These are phyloP conservation scores for Thermoascus crustaceus DNA, from an alignment of 2,329 filamentous ascomycete species.

Conservation along the genomic window DNA sequence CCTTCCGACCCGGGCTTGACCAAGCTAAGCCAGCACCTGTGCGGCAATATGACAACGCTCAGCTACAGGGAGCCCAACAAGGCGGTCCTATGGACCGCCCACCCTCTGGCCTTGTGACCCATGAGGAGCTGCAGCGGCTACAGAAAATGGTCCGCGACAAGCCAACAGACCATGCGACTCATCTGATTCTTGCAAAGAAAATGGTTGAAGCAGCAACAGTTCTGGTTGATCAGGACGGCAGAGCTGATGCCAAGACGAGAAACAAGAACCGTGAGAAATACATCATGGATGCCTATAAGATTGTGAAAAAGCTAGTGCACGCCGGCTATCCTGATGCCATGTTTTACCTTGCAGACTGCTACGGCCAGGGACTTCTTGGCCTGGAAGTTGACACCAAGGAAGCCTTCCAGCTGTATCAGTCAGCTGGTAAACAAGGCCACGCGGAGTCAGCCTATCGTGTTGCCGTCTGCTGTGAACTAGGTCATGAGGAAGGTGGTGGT, in stretches of 20 bases:
- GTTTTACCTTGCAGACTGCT: conserved; percentile 86
- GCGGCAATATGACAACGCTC: conserved; percentile 43
- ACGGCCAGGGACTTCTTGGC: conserved; percentile 73
- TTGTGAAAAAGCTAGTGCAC: conserved; percentile 76
- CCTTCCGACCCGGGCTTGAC: conserved; percentile 46
- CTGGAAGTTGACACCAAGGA: conserved; percentile 78
- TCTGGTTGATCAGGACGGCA: conserved; percentile 67
- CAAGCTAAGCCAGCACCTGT: conserved; percentile 44
- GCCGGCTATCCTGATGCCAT: conserved; percentile 74
- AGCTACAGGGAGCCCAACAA: conserved; percentile 9
- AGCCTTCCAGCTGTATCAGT: conserved; percentile 88
- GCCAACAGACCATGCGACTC: conserved; percentile 61
- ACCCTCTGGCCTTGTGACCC: conserved; percentile 56
- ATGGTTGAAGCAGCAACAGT: conserved; percentile 76
- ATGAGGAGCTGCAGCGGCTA: conserved; percentile 67
- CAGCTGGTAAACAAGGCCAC: conserved; percentile 82
- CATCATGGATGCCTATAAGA: conserved; percentile 76
- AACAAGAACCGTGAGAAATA: conserved; percentile 70
- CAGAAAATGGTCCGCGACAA: conserved; percentile 62
- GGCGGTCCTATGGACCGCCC: conserved; percentile 12
- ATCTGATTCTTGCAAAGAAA: conserved; percentile 69
- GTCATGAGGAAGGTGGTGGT: conserved; percentile 86
- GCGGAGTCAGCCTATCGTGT: conserved; percentile 84
- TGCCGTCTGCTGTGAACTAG: conserved; percentile 94
- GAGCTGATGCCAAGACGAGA: conserved; percentile 57